phyloP scores from a whole-genome alignment of 352 stramenopile species.

The Pythium sukuiense region DNA sequence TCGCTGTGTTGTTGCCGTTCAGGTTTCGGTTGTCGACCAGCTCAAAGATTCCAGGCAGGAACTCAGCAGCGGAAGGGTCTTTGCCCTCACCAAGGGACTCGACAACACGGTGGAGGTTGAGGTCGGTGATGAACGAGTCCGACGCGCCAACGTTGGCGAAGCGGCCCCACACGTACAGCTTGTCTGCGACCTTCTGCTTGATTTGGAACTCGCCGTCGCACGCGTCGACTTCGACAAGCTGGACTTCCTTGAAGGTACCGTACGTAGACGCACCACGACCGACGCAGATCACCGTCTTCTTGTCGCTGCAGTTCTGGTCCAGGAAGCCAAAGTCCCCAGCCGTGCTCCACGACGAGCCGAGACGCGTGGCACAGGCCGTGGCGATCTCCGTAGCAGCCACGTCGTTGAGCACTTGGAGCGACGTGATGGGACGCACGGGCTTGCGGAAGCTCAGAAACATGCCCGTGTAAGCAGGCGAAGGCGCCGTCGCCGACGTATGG shows the following conservation, averaged over 20 bases:
- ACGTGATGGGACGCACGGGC: constrained; percentile 36
- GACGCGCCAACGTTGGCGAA: not conserved
- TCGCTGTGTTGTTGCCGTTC: not conserved
- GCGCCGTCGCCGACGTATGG: constrained; percentile 20
- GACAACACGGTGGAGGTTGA: constrained; percentile 7
- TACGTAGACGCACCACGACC: not conserved
- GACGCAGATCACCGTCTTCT: constrained; percentile 33
- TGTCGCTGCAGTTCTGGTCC: constrained; percentile 23
- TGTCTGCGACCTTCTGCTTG: not conserved
- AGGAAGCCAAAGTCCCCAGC: not conserved
- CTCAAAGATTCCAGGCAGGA: constrained; percentile 11
- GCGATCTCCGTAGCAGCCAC: constrained; percentile 12
- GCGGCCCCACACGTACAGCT: not conserved
- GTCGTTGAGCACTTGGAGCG: constrained; percentile 34
- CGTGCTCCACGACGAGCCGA: not conserved
- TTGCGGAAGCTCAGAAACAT: constrained; percentile 40
- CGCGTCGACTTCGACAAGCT: not conserved
- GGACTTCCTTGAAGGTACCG: not conserved
- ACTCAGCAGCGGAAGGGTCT: not conserved
- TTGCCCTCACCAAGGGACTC: not conserved
- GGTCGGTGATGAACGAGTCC: constrained; percentile 12
- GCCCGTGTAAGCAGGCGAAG: constrained; percentile 10
- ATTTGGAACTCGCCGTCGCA: constrained; percentile 5
- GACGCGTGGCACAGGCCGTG: not conserved
- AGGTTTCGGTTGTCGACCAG: constrained; percentile 1